Base-by-base conservation (phyloP, 331 rosid genomes). In the Stylosanthes scabra region DNA sequence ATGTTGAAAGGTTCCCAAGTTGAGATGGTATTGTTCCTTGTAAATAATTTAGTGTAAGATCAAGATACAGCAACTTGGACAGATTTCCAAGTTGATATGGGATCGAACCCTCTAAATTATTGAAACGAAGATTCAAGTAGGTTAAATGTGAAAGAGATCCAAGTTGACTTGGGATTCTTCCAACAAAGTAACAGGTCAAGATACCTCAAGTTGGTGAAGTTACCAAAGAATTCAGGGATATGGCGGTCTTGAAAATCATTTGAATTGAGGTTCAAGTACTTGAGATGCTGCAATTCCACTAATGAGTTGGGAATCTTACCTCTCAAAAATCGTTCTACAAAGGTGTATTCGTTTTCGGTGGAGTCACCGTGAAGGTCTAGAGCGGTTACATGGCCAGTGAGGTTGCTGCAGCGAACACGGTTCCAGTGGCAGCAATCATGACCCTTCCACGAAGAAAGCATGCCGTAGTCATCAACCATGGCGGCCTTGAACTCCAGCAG, bases 81-180 rank as follows among this genome's bases (percentile, higher is more conserved):
- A 77, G 81, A 47, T 80, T 74, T 71, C 81, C 79, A 1, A 84
- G 69, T 34, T 59, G 70, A 9, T 27, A 10, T 3, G 85, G 76
- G 42, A 81, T 67, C 29, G 47, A n/a, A 10, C 46, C 72, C 11
- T 14, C 47, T 5, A 67, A 4, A 1, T 0, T 0, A 27, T 65
- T 65, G 2, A 0, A 0, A 31, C 37, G 37, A 31, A 31, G 37
- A 31, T 31, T 31, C 37, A 31, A 31, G 37, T 31, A 31, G 3
- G 37, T 31, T 31, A 31, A 31, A 31, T 31, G 37, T 31, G 37
- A 31, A 31, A 31, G 37, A 31, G 37, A 31, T 31, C 37, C 37
- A 31, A 31, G 5, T 5, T 31, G 37, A 31, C 37, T 31, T 31
- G 37, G 37, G 5, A 31, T 31, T 31, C 37, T 3, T 31, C 37